Conservation (phyloP, 225 moss, liverwort and hornwort genomes). For the Ulota crispa region DNA sequence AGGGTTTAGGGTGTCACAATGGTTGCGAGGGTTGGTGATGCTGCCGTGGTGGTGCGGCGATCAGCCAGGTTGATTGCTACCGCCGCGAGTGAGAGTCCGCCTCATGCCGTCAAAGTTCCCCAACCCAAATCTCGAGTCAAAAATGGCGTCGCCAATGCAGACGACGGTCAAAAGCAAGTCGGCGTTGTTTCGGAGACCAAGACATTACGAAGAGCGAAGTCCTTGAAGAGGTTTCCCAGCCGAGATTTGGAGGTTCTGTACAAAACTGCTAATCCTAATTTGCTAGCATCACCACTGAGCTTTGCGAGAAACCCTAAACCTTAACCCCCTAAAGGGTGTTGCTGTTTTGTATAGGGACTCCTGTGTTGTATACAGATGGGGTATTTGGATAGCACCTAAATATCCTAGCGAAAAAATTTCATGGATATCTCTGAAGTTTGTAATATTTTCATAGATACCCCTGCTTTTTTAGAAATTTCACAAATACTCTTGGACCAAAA, state of each 20-base stretch:
- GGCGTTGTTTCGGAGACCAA: conserved; percentile 6
- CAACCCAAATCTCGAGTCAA: conserved; percentile 7
- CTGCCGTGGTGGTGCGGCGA: conserved; percentile 51
- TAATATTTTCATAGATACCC: too few relatives aligned
- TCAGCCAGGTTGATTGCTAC: conserved; percentile 55
- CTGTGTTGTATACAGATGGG: too few relatives aligned
- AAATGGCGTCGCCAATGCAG: background rate
- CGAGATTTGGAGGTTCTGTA: conserved; percentile 69
- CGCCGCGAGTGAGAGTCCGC: conserved; percentile 22
- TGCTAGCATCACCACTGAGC: background rate
- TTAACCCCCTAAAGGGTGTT: background rate
- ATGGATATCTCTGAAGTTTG: too few relatives aligned
- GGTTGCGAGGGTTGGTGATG: conserved; percentile 23
- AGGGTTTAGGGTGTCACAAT: conserved; percentile 23
- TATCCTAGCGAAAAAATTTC: too few relatives aligned
- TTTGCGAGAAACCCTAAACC: background rate
- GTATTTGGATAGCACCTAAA: too few relatives aligned
- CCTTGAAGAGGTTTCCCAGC: conserved; percentile 57
- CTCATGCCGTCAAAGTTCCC: background rate
- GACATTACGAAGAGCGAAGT: conserved; percentile 27
- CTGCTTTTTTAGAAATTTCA: too few relatives aligned
- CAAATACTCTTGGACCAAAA: too few relatives aligned
- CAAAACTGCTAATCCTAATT: background rate
- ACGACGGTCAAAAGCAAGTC: background rate
- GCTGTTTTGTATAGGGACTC: too few relatives aligned